Evolutionary conservation across 805 yeast species (phyloP), one percentile per base, ranked within the genome.

Genomic region (Vanderwaltozyma tropicalis): DNA sequence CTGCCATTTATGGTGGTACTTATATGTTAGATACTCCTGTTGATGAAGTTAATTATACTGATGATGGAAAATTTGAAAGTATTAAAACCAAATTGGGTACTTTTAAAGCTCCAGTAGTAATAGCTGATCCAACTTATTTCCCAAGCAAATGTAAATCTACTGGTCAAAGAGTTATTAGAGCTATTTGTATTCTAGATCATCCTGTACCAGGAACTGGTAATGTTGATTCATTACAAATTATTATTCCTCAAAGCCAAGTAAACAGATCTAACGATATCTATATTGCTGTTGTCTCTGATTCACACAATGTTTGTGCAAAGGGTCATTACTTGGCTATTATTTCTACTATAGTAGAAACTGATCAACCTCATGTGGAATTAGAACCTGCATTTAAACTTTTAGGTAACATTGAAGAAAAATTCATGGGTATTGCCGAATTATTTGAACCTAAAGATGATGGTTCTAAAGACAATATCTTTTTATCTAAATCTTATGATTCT

Each of bases 1-100:
- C 94, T 35, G 98, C 98, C 18, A 89, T 92, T 47, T 88, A 92
- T 57, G 98, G 98, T 47, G 98, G 98, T 55, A 89, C 97, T 14
- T 92, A 87, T 60, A 92, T 92, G 98, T 74, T 92, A 56, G 95
- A 87, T 59, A 89, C 95, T 20, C 96, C 96, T 34, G 77, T 92
- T 45, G 95, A 92, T 43, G 94, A 89, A 64, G 72, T 88, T 17
- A 68, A 82, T 34, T 88, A 79, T 61, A 77, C 72, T 37, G 80
- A 73, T 12, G 76, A 73, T 18, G 83, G 79, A 15, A 80, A 76
- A 55, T 86, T 87, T 49, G 67, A 69, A 20, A 96, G 97, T 41
- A 95, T 92, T 35, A 78, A 78, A 49, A 82, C 96, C 35, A 92
- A 88, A 45, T 92, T 87, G 52, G 97, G 96, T 44, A 71, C 71